Conservation (phyloP, 129 eudicot genomes). For the Flaveria bidentis region DNA sequence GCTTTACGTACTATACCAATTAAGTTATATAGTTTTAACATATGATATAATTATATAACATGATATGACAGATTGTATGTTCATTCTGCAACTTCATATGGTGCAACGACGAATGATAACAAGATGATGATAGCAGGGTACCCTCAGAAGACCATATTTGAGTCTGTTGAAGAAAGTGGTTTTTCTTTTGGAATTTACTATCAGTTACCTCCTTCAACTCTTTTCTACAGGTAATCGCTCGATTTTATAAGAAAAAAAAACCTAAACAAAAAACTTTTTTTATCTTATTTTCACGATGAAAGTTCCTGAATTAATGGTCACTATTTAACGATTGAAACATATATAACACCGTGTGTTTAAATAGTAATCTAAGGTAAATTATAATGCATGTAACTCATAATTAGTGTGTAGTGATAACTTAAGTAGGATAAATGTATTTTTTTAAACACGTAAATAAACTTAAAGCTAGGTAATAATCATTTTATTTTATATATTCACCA, state of each 20-base stretch:
- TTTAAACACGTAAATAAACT: no score
- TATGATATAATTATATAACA: no score
- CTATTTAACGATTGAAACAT: background rate
- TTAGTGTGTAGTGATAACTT: no score
- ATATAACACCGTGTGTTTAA: no score
- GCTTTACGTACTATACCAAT: no score
- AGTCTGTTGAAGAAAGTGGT: slow-evolving; percentile 73
- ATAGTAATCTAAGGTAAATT: background rate
- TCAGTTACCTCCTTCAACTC: slow-evolving; percentile 83
- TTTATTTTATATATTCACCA: background rate
- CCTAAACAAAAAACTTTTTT: no score
- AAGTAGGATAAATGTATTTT: no score
- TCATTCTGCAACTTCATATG: slow-evolving; percentile 89
- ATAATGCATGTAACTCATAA: background rate
- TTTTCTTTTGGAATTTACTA: slow-evolving; percentile 76
- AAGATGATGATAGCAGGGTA: slow-evolving; percentile 60
- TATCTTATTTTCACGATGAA: background rate
- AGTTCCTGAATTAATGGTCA: background rate
- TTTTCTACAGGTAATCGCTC: slow-evolving; percentile 60
- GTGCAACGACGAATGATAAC: slow-evolving; percentile 60
- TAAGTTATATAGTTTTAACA: no score
- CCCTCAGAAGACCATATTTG: slow-evolving; percentile 92
- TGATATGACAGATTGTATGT: slow-evolving; percentile 42
- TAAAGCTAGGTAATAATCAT: no score
- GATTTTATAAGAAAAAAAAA: no score